Base-by-base conservation (phyloP, 495 filamentous ascomycete species). In the Penicillium simplicissimum region DNA sequence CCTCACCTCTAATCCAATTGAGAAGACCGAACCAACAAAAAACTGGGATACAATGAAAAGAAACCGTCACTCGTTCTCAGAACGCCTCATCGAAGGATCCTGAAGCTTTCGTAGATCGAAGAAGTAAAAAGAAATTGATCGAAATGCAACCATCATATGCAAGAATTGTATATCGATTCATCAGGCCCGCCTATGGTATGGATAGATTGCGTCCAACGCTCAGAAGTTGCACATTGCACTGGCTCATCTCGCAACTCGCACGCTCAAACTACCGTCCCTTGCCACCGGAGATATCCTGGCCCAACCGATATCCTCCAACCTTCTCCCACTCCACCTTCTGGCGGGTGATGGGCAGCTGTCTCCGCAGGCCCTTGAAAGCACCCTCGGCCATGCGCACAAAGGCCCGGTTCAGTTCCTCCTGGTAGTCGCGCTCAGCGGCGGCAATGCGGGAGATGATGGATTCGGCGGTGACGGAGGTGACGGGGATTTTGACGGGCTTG, bases 311-410 rank as follows among this genome's bases (percentile, higher is more conserved):
- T 62, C 92, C 93, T n/a, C 90, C 88, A 64, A 99, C 91, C 81
- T 96, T 98, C 75, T 99, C 95, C 96, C 96, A 99, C 76, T 98
- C 95, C 55, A 99, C 92, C 83, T 97, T 97, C 81, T 99, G 96
- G 73, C 96, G 86, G 59, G 95, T 98, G 42, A 99, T 90, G 8
- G 96, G 96, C 70, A 99, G 78, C 75, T 98, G 96, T 73, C 96
- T 84, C 66, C 96, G 84, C 68, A 99, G 79, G 13, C 86, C 84
- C 86, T 98, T 98, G 78, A 99, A 99, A 5, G 91, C 88, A 2
- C 92, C 94, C 79, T 99, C 95, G 67, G 90, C 92, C 73, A 98
- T 80, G 60, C 81, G 86, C 9, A 85, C 87, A 73, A 99, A 99
- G 4, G 91, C 93, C 66, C 86, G 81, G 78, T 97, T 98, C 66